Conservation (phyloP, 2,329 filamentous ascomycete genomes). For the Alternaria solani region DNA sequence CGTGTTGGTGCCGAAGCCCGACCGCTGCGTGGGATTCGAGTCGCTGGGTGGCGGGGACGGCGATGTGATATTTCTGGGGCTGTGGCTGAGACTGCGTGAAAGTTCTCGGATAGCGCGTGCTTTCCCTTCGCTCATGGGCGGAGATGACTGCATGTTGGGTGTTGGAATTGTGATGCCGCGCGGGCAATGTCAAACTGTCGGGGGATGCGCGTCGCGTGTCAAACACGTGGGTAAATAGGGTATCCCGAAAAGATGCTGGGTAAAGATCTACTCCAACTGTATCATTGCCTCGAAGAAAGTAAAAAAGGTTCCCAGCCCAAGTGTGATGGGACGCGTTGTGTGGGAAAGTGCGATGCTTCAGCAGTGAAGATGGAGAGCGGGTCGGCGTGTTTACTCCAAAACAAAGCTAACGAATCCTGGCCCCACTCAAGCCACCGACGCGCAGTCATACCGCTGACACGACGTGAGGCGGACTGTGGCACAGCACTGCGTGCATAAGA, state of each 20-base stretch:
- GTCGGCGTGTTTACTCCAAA: conserved; percentile 31
- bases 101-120: conserved; percentile 50
- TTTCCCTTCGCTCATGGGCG: conserved; percentile 48
- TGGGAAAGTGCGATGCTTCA: conserved; percentile 42
- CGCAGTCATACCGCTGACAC: background rate
- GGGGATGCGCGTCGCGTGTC: conserved; percentile 41
- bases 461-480: background rate
- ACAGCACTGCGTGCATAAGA: too few species aligned
- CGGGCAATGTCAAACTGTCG: conserved; percentile 10
- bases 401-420: conserved; percentile 27
- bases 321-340: conserved; percentile 25
- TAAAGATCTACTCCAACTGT: conserved; percentile 28
- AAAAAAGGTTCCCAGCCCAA: conserved; percentile 28
- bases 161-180: conserved; percentile 23
- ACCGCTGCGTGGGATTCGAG: conserved; percentile 47
- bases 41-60: conserved; percentile 44
- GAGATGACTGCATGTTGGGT: conserved; percentile 48
- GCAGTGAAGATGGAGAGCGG: conserved; percentile 27
- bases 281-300: conserved; percentile 27
- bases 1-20: conserved; percentile 37
- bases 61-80: conserved; percentile 42
- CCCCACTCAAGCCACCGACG: conserved; percentile 12
- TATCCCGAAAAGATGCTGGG: conserved; percentile 41
- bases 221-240: conserved; percentile 32
- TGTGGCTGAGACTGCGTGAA: conserved; percentile 47